phyloP scores from a whole-genome alignment of 148 eudicot species.

The Heliosperma pusillum region DNA sequence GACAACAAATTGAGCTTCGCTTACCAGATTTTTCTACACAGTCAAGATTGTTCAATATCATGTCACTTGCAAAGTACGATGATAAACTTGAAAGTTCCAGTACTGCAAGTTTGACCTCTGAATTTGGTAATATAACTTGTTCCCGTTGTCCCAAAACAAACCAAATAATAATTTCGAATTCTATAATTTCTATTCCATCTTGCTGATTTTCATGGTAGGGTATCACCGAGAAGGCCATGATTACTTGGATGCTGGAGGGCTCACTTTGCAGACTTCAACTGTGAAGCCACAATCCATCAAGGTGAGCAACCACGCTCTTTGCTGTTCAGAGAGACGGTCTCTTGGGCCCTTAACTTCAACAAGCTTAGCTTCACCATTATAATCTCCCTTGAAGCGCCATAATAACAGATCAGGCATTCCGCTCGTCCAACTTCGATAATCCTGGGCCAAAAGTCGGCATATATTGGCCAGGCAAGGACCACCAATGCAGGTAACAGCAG shows the following conservation, averaged over 20 bases:
- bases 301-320: slow-evolving; percentile 85
- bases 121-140: neutral
- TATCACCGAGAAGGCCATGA: neutral
- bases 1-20: neutral
- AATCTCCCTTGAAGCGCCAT: slow-evolving; percentile 77
- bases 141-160: neutral
- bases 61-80: neutral
- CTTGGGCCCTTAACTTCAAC: slow-evolving; percentile 96
- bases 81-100: neutral
- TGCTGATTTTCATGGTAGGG: neutral
- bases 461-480: slow-evolving; percentile 71
- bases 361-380: slow-evolving; percentile 88
- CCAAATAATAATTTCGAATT: neutral
- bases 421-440: slow-evolving; percentile 83
- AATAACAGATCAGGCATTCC: slow-evolving; percentile 93
- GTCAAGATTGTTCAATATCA: neutral
- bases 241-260: slow-evolving; percentile 32
- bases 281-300: slow-evolving; percentile 79
- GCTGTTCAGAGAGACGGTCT: slow-evolving; percentile 93
- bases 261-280: slow-evolving; percentile 82
- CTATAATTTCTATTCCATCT: neutral
- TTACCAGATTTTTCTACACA: slow-evolving; percentile 6
- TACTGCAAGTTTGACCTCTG: neutral
- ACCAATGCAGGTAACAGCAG: slow-evolving; percentile 76
- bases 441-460: slow-evolving; percentile 78